Evolutionary conservation across 768 basidiomycete species (phyloP).

Genomic region (Sistotremastrum niveocremeum): DNA sequence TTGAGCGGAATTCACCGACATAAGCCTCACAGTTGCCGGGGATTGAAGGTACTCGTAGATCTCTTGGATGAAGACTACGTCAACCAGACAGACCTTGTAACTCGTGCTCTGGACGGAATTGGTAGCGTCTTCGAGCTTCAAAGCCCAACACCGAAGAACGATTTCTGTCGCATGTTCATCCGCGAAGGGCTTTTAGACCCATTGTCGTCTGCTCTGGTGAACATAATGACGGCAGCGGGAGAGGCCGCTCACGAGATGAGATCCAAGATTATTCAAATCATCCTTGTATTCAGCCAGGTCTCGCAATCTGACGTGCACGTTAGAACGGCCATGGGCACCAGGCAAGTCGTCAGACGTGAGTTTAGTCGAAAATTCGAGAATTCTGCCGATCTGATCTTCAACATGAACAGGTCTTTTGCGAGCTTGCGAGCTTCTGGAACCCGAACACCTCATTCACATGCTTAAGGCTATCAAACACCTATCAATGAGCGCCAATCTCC

Average conservation of each 20-base stretch:
- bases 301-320: constrained; percentile 94
- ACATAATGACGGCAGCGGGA: constrained; percentile 69
- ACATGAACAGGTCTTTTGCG: constrained; percentile 59
- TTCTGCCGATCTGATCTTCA: constrained; percentile 46
- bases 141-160: constrained; percentile 93
- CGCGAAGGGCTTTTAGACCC: constrained; percentile 91
- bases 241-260: constrained; percentile 60
- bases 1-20: neutral
- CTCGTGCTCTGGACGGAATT: constrained; percentile 89
- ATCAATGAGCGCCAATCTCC: constrained; percentile 80
- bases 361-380: constrained; percentile 5
- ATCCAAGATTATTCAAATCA: constrained; percentile 77
- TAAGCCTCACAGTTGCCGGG: constrained; percentile 58
- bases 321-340: constrained; percentile 78
- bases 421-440: constrained; percentile 75
- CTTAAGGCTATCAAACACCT: constrained; percentile 94
- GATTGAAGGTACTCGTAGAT: constrained; percentile 87
- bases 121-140: constrained; percentile 92
- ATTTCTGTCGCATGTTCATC: constrained; percentile 97
- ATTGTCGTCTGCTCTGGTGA: constrained; percentile 75
- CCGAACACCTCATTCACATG: constrained; percentile 78
- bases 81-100: constrained; percentile 81
- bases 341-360: constrained; percentile 83
- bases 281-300: constrained; percentile 87
- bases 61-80: constrained; percentile 93